These are phyloP conservation scores for Toxoplasma gondii DNA, from an alignment of 169 alveolate species.

Conservation along the genomic window DNA sequence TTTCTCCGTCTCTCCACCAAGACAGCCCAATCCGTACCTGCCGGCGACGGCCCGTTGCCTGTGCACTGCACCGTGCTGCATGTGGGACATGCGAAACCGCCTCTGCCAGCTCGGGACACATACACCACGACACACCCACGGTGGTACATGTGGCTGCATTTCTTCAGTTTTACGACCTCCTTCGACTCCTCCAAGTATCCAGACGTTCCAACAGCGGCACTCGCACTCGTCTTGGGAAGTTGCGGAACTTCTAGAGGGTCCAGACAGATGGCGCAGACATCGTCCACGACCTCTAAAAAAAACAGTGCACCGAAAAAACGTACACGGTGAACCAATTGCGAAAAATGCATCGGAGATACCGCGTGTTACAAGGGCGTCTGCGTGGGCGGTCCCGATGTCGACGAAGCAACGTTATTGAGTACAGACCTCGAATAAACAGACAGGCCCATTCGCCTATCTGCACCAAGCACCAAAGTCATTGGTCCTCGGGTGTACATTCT, in stretches of 20 bases:
- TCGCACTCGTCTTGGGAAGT: not conserved
- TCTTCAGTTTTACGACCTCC: slow-evolving; percentile 47
- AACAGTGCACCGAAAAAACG: not conserved
- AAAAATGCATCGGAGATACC: too few species aligned
- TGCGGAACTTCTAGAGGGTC: slow-evolving; percentile 11
- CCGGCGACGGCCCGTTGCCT: slow-evolving; percentile 63
- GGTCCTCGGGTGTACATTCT: too few species aligned
- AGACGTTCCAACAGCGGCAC: not conserved
- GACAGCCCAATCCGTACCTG: slow-evolving; percentile 13
- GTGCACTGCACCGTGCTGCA: slow-evolving; percentile 59
- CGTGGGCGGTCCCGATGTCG: too few species aligned
- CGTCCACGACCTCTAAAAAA: slow-evolving; percentile 40
- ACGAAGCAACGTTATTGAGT: too few species aligned
- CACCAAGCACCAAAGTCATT: too few species aligned
- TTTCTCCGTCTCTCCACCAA: too few species aligned
- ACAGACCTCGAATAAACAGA: too few species aligned
- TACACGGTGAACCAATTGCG: not conserved
- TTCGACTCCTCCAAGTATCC: not conserved
- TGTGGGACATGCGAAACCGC: slow-evolving; percentile 62
- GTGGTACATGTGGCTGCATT: slow-evolving; percentile 57
- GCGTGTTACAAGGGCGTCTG: too few species aligned
- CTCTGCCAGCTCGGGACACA: slow-evolving; percentile 35
- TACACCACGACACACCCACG: slow-evolving; percentile 47
- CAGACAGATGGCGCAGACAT: slow-evolving; percentile 59
- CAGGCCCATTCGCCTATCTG: too few species aligned